Percentiles rank a stretch among this genome's conserved stretches.
Conservation (phyloP, 192 early-diverging fungal genomes). For the Chytriomyces hyalinus region DNA sequence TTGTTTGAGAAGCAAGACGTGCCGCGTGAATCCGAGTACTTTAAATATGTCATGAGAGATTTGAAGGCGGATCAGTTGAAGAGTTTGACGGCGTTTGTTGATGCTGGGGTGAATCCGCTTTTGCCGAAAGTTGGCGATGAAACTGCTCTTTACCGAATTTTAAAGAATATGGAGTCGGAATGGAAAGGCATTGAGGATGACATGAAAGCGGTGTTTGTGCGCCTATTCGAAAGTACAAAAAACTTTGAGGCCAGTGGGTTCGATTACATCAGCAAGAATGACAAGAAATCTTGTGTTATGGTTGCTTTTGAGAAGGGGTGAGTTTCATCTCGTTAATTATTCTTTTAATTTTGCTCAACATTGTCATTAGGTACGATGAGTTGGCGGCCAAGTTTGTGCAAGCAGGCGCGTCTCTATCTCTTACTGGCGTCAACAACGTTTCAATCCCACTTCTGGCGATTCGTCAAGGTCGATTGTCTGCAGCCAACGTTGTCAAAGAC, state of each 20-base stretch:
- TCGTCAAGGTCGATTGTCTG: background rate
- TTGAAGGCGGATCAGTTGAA: background rate
- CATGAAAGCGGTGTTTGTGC: background rate
- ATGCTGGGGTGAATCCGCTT: background rate
- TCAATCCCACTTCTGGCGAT: slow-evolving; percentile 20
- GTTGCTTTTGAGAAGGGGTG: slow-evolving; percentile 31
- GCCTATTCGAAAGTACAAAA: background rate
- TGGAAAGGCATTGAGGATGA: background rate
- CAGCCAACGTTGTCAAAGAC: background rate
- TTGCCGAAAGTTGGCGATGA: background rate
- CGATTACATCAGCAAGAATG: slow-evolving; percentile 11
- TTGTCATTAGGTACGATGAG: slow-evolving; percentile 12
- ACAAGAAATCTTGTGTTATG: slow-evolving; percentile 3
- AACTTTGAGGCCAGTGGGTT: background rate
- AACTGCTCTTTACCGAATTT: background rate
- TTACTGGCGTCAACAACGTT: slow-evolving; percentile 13
- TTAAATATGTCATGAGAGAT: background rate
- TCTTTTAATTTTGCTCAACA: background rate
- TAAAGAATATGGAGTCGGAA: background rate
- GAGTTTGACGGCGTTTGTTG: background rate
- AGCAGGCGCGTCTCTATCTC: slow-evolving; percentile 9
- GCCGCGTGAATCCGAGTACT: background rate
- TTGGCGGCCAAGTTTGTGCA: slow-evolving; percentile 14
- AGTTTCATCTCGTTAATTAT: slow-evolving; percentile 1
- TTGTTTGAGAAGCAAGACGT: background rate